Evolutionary conservation across 225 moss, liverwort and hornwort species (phyloP).

Genomic region (Sphagnum contortum): DNA sequence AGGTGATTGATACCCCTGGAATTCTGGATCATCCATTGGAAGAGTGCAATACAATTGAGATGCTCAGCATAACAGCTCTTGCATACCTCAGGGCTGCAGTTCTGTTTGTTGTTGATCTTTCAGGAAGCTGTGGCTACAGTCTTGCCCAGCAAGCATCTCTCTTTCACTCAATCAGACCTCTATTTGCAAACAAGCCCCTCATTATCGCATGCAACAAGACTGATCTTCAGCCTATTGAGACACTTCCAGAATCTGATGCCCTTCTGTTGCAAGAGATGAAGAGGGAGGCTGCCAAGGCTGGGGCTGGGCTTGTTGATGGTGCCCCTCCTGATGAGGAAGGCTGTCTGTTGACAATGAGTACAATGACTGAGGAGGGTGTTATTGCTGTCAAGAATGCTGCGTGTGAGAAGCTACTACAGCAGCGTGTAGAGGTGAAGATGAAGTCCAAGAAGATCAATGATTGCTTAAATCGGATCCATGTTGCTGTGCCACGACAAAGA

Average conservation of each 20-base stretch:
- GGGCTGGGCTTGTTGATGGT: slow-evolving; percentile 70
- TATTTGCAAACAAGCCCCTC: slow-evolving; percentile 87
- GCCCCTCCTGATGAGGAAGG: slow-evolving; percentile 63
- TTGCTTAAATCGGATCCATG: slow-evolving; percentile 83
- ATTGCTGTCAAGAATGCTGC: slow-evolving; percentile 81
- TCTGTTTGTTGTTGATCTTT: slow-evolving; percentile 86
- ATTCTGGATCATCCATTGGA: slow-evolving; percentile 94
- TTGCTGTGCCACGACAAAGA: slow-evolving; percentile 67
- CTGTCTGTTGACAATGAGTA: slow-evolving; percentile 89
- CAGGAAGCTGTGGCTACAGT: slow-evolving; percentile 85
- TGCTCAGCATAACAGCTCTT: slow-evolving; percentile 90
- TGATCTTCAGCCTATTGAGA: slow-evolving; percentile 84
- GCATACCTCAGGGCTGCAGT: slow-evolving; percentile 85
- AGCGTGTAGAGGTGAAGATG: slow-evolving; percentile 99
- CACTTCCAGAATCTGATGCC: slow-evolving; percentile 76
- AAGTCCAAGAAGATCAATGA: slow-evolving; percentile 95
- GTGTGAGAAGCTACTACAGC: slow-evolving; percentile 84
- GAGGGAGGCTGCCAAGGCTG: slow-evolving; percentile 75
- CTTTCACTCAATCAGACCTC: slow-evolving; percentile 79
- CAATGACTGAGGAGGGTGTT: slow-evolving; percentile 92
- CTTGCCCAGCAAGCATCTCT: slow-evolving; percentile 83
- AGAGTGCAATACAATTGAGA: slow-evolving; percentile 92
- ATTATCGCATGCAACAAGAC: slow-evolving; percentile 94
- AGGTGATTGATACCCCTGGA: slow-evolving; percentile 98
- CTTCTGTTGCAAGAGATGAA: slow-evolving; percentile 64